These are phyloP conservation scores for Pinus tabuliformis DNA, from an alignment of 75 land plant species.

Conservation along the genomic window DNA sequence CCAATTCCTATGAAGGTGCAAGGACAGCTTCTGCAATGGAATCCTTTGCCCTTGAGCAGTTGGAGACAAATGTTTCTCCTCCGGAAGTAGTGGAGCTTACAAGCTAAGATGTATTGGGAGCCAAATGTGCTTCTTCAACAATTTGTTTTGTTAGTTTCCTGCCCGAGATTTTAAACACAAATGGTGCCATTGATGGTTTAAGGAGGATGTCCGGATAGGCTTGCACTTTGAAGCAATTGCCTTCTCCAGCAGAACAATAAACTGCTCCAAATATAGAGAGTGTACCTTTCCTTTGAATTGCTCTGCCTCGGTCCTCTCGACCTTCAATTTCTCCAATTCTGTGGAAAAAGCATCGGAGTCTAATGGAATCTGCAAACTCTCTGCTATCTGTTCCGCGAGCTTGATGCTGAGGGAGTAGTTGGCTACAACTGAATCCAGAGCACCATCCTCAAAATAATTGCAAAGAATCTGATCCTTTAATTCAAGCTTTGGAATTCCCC, in stretches of 20 bases:
- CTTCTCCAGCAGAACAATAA: conserved; percentile 28
- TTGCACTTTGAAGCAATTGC: conserved; percentile 15
- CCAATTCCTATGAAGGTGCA: too few relatives aligned
- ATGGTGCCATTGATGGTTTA: too few relatives aligned
- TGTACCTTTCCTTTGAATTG: conserved; percentile 13
- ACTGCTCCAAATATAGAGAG: conserved; percentile 36
- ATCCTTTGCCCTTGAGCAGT: too few relatives aligned
- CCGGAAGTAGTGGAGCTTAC: too few relatives aligned
- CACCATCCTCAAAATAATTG: conserved; percentile 28
- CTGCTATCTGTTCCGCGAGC: conserved; percentile 31
- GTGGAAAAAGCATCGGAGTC: conserved; percentile 16
- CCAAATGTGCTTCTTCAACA: too few relatives aligned
- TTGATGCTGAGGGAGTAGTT: conserved; percentile 18
- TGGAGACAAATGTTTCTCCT: too few relatives aligned
- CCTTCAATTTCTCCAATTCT: conserved; percentile 17
- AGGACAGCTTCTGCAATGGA: too few relatives aligned
- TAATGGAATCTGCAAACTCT: conserved; percentile 13
- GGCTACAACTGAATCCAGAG: conserved; percentile 19
- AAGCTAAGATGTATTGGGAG: too few relatives aligned
- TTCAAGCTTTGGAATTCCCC: too few relatives aligned
- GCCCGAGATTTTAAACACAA: too few relatives aligned
- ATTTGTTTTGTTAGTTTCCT: too few relatives aligned
- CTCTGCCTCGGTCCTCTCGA: conserved; percentile 18
- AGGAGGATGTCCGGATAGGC: neutral
- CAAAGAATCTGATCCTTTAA: neutral